Conservation (phyloP, 495 filamentous ascomycete genomes). For the Xylaria intraflava region DNA sequence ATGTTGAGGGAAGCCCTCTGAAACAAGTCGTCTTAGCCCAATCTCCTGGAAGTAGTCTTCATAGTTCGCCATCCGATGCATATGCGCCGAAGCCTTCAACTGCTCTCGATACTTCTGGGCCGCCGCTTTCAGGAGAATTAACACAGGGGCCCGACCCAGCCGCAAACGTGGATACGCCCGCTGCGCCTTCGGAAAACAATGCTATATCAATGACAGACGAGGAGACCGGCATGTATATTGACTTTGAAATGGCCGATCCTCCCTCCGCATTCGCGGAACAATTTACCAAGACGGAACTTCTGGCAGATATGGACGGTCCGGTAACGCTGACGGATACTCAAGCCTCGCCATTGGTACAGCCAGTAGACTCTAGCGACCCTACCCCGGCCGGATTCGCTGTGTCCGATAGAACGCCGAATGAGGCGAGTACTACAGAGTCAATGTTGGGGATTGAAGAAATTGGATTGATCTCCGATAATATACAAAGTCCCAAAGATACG, state of each 20-base stretch:
- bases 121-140: not conserved
- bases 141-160: not conserved
- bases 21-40: constrained; percentile 36
- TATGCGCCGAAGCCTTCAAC: not conserved
- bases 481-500: not conserved
- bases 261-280: not conserved
- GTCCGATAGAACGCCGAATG: not conserved
- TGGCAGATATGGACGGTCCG: not conserved
- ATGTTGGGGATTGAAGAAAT: not conserved
- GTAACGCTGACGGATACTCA: not conserved
- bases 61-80: not conserved
- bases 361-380: not conserved
- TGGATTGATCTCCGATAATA: not conserved
- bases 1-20: constrained; percentile 41
- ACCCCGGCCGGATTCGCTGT: not conserved
- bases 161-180: not conserved
- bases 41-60: constrained; percentile 12
- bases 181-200: not conserved
- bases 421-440: not conserved
- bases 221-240: not conserved
- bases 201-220: not conserved
- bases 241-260: constrained; percentile 7
- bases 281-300: not conserved
- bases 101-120: not conserved
- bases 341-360: not conserved